Base-by-base conservation (phyloP, 163 green algal genomes). In the Scenedesmus sp. region DNA sequence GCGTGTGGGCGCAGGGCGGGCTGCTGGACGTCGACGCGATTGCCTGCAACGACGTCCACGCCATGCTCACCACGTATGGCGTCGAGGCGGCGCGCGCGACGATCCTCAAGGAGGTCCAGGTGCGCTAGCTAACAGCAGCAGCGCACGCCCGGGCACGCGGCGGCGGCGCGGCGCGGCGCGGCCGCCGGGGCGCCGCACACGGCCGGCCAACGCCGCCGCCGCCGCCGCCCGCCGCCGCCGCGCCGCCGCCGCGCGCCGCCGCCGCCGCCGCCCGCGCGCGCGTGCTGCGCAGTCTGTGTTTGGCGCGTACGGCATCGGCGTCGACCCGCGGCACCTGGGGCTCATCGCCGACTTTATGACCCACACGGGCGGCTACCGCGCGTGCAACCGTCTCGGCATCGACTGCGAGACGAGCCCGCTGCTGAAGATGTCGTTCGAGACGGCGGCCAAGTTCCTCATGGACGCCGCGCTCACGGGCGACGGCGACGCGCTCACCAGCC, bases 331-430 rank as follows among this genome's bases (percentile, higher is more conserved):
- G 29, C 96, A 99, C 89, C 84, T 99, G 24, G 83, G 76, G 20
- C 88, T 99, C 17, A 97, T 99, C 44, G 93, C 92, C 0, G 96
- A 99, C 86, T 97, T 96, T 89, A 99, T 99, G 95, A 98, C 93
- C 10, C 90, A 96, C 70, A 85, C 93, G 88, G 94, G 96, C 29
- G 92, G 87, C 54, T 99, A 98, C 87, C 87, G 93, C 18, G 88
- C 92, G 3, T 98, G 92, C 84, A 98, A 94, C 87, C 89, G 96
- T 18, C 78, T 97, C 36, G 96, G 96, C 62, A 99, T 99, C 42
- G 91, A 97, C 74, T 85, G 86, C 47, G 91, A 80, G 76, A 88
- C 92, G 13, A 98, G 91, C n/a, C 94, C 96, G 18, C 92, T 98
- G 67, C 90, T 97, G 7, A 97, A 97, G 87, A 96, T 97, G 83